Base-by-base conservation (phyloP, 176 grass and related monocot genomes). In the Melocanna baccifera region DNA sequence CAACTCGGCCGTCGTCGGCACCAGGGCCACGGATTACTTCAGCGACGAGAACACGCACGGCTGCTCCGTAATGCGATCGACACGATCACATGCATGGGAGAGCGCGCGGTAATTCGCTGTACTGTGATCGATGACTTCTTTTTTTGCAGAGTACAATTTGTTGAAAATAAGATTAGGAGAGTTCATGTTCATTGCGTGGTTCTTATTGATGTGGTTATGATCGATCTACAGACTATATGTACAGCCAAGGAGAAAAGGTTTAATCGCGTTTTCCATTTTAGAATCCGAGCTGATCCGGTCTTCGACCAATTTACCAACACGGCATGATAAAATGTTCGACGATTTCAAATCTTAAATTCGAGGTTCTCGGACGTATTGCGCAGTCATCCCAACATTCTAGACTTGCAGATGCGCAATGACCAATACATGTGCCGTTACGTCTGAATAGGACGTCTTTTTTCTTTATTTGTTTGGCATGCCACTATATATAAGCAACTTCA, bases 11-110 rank as follows among this genome's bases (percentile, higher is more conserved):
- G 75, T 91, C 42, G 78, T 70, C 57, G 88, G 88, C 40, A 78
- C 86, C 61, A 84, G 87, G 76, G 77, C 90, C 20, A 89, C 88
- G 3, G 92, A 92, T 58, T 77, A 92, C 29, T 97, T 97, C 76
- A 94, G 90, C 23, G 95, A 97, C 57, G 95, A 97, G 84, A 97
- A 97, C 84, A 80, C 95, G 14, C 70, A 89, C 25, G 92, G 84
- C 3, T 97, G 92, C 88, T 81, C 84, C 37, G 68, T 94, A 20
- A 97, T 94, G 92, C 91, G 88, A 97, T 63, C n/a, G 18, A 1
- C 30, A 52, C 55, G 15, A 26, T 14, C 55, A 6, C 42, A 45
- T 45, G 42, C 25, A 28, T 34, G 22, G 20, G 34, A 9, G 46
- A 1, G 57, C 66, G 0, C 23, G 13, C 9, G 29, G n/a, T 30